A percentile compares a stretch with the other conserved stretches of the same genome.
Evolutionary conservation across 441 rosid species (phyloP).

Genomic region (Populus hybrid): DNA sequence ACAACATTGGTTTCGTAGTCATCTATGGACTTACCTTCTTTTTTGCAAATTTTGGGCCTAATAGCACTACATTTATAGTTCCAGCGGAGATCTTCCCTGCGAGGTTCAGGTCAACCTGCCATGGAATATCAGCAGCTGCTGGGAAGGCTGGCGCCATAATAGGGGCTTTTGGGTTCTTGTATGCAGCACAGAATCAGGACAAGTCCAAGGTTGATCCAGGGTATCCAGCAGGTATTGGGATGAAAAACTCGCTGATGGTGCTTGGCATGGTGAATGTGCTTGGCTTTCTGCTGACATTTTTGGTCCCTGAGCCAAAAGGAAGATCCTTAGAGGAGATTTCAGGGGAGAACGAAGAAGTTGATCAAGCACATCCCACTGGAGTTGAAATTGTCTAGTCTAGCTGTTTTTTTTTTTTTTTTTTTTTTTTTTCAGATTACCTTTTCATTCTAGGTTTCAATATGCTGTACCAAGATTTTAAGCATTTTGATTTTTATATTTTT

Average conservation of each 20-base stretch:
- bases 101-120: slow-evolving; percentile 5
- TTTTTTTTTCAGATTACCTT: no score
- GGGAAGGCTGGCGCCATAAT: slow-evolving; percentile 7
- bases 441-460: neutral
- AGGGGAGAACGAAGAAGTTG: slow-evolving; percentile 14
- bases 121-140: slow-evolving; percentile 15
- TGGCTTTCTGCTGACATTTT: slow-evolving; percentile 12
- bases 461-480: neutral
- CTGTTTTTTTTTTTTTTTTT: neutral
- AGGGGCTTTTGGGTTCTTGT: slow-evolving; percentile 16
- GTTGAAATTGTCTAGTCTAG: neutral
- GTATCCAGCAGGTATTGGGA: slow-evolving; percentile 24
- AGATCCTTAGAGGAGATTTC: slow-evolving; percentile 22
- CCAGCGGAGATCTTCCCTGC: slow-evolving; percentile 11
- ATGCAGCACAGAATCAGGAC: slow-evolving; percentile 24
- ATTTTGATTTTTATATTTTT: no score
- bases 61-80: slow-evolving; percentile 3
- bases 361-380: neutral
- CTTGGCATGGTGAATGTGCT: slow-evolving; percentile 16
- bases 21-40: slow-evolving; percentile 7
- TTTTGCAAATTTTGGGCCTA: slow-evolving; percentile 11
- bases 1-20: neutral
- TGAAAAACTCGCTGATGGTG: slow-evolving; percentile 15
- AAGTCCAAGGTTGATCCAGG: slow-evolving; percentile 21
- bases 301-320: slow-evolving; percentile 18